These are phyloP conservation scores for Epichloe gansuensis DNA, from an alignment of 2,329 filamentous ascomycete genomes.

Conservation along the genomic window DNA sequence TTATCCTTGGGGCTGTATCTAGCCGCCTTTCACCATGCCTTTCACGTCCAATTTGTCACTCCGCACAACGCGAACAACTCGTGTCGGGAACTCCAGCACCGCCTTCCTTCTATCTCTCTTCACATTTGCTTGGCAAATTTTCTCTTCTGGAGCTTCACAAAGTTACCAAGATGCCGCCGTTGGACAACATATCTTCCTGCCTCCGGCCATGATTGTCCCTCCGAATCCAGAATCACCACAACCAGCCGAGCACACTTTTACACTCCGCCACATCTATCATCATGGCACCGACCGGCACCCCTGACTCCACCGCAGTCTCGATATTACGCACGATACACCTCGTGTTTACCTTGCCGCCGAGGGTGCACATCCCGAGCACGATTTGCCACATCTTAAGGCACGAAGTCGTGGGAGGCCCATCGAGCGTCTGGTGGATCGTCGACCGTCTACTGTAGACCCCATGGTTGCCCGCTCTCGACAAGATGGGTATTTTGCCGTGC, in stretches of 20 bases:
- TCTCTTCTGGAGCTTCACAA: conserved; percentile 19
- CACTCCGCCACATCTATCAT: conserved; percentile 81
- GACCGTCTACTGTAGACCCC: conserved; percentile 63
- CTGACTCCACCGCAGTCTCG: conserved; percentile 60
- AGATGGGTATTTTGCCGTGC: conserved; percentile 52
- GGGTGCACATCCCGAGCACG: conserved; percentile 40
- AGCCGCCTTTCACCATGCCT: conserved; percentile 3
- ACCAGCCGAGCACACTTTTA: conserved; percentile 47
- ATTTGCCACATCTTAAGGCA: conserved; percentile 41
- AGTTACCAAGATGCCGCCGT: conserved; percentile 20
- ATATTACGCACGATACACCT: conserved; percentile 45
- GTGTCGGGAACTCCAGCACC: conserved; percentile 51
- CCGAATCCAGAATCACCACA: conserved; percentile 30
- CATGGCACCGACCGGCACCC: conserved; percentile 77
- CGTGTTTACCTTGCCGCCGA: conserved; percentile 50
- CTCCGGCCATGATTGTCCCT: conserved; percentile 26
- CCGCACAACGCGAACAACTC: conserved; percentile 29
- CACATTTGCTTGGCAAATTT: conserved; percentile 36
- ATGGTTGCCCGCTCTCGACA: conserved; percentile 62
- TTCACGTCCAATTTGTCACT: background rate
- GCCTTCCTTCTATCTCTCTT: conserved; percentile 55
- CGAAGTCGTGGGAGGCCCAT: conserved; percentile 58
- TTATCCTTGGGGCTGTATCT: conserved; percentile 1
- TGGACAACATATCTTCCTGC: conserved; percentile 31
- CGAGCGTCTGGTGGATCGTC: conserved; percentile 68